Evolutionary conservation across 257 asterid genomes (phyloP).

Genomic region (Lantana camara): DNA sequence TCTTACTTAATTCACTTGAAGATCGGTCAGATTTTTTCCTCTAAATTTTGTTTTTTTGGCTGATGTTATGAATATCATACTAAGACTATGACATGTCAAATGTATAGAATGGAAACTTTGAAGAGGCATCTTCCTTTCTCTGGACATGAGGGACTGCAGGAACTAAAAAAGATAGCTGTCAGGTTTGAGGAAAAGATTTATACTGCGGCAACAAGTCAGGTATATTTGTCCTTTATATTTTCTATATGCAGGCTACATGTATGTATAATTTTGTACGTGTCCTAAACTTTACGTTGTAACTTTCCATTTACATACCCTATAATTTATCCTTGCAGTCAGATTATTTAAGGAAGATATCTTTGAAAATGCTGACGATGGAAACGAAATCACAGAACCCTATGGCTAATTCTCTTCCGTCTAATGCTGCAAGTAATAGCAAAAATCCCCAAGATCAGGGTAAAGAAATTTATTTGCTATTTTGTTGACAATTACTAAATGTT

Average conservation of each 20-base stretch:
- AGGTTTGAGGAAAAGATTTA: constrained; percentile 88
- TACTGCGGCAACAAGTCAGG: constrained; percentile 83
- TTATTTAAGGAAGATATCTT: constrained; percentile 79
- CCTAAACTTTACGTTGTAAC: neutral
- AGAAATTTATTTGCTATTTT: constrained; percentile 11
- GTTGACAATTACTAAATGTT: neutral
- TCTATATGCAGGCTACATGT: constrained; percentile 9
- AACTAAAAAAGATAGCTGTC: constrained; percentile 80
- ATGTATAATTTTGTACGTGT: no score
- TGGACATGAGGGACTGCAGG: constrained; percentile 78
- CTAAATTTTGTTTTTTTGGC: neutral
- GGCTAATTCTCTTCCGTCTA: constrained; percentile 52
- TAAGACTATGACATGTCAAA: constrained; percentile 21
- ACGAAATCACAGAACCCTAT: constrained; percentile 64
- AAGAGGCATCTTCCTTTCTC: constrained; percentile 89
- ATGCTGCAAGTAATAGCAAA: constrained; percentile 54
- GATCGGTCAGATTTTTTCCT: neutral
- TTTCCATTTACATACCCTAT: constrained; percentile 9
- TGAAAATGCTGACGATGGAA: constrained; percentile 90
- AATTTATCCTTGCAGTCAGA: constrained; percentile 58
- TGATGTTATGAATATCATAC: constrained; percentile 8
- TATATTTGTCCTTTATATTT: constrained; percentile 26
- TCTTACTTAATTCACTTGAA: neutral
- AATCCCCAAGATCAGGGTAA: constrained; percentile 72
- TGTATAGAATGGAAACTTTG: constrained; percentile 81